These are phyloP conservation scores for Vitis cinerea DNA, from an alignment of 164 flowering plant species.

Conservation along the genomic window DNA sequence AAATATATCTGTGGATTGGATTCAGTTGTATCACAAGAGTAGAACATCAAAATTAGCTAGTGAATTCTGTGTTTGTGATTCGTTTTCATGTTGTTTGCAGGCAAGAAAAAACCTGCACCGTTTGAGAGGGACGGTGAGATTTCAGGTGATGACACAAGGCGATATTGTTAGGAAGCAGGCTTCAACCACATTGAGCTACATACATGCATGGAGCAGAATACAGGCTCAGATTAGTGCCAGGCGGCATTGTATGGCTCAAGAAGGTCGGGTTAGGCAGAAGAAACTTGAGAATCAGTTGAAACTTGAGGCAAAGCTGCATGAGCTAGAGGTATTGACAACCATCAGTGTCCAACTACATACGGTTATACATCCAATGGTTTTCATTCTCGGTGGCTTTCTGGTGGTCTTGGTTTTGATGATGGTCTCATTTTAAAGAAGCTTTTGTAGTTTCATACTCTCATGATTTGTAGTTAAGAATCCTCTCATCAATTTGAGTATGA, in stretches of 20 bases:
- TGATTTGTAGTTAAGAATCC: too few relatives aligned
- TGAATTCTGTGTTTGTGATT: not conserved
- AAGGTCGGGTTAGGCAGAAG: constrained; percentile 30
- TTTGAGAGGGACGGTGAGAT: constrained; percentile 15
- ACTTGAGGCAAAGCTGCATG: constrained; percentile 33
- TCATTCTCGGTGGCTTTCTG: too few relatives aligned
- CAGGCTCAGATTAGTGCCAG: constrained; percentile 30
- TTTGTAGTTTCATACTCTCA: too few relatives aligned
- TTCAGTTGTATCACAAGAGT: not conserved
- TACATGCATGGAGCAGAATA: constrained; percentile 35
- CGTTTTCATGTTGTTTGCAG: constrained; percentile 10
- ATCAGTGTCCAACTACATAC: not conserved
- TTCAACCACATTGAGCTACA: constrained; percentile 13
- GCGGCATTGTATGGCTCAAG: constrained; percentile 27
- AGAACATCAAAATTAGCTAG: too few relatives aligned
- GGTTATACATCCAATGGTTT: not conserved
- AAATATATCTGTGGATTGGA: too few relatives aligned
- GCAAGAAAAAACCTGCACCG: constrained; percentile 20
- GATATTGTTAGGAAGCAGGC: constrained; percentile 18
- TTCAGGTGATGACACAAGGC: constrained; percentile 16
- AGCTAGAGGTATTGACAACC: constrained; percentile 25
- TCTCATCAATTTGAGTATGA: too few relatives aligned
- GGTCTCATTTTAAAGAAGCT: too few relatives aligned
- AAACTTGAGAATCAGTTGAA: constrained; percentile 31
- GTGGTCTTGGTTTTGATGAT: too few relatives aligned